Base-by-base conservation (phyloP, 73 alveolate genomes). In the Paraurostyla sp. region DNA sequence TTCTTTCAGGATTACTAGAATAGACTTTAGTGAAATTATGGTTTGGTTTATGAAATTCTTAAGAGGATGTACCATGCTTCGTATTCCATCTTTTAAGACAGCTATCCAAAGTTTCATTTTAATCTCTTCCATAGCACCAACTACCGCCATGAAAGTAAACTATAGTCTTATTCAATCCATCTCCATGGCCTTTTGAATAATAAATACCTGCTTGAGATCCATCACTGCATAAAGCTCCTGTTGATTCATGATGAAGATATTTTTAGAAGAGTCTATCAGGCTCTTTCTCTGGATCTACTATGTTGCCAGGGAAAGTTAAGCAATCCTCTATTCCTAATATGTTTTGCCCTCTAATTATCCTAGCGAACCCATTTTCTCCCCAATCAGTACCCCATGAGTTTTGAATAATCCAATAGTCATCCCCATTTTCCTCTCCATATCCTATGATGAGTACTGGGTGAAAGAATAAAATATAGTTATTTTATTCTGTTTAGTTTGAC, bases 301-400 rank as follows among this genome's bases (percentile, higher is more conserved):
- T 45, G 1, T 27, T 40, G 2, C 7, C 7, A 11, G 87, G 87
- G 23, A 48, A 32, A 13, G 59, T 48, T 1, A 71, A 56, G 29
- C 7, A 9, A 0, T 42, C 4, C 41, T 20, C 68, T 4, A 81
- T 57, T 6, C 81, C 71, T 38, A 50, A 49, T 15, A 36, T 3
- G 42, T 36, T 59, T 30, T 38, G 13, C 16, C 83, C 91, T 41
- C 76, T 81, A 16, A 38, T 3, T 20, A 81, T 40, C 27, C 75
- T 56, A 0, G 62, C 68, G 56, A 33, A 57, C 3, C 91, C 91
- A 2, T 58, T 46, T n/a, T 38, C 69, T 32, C 91, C 91, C 83
- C 82, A 81, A 15, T 27, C 11, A 0, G 9, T 22, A 57, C 91
- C 91, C 22, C n/a, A 58, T 13, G 91, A 56, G 41, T 58, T 81